Conservation (phyloP, 73 alveolate genomes). For the Tetrahymena elliotti region DNA sequence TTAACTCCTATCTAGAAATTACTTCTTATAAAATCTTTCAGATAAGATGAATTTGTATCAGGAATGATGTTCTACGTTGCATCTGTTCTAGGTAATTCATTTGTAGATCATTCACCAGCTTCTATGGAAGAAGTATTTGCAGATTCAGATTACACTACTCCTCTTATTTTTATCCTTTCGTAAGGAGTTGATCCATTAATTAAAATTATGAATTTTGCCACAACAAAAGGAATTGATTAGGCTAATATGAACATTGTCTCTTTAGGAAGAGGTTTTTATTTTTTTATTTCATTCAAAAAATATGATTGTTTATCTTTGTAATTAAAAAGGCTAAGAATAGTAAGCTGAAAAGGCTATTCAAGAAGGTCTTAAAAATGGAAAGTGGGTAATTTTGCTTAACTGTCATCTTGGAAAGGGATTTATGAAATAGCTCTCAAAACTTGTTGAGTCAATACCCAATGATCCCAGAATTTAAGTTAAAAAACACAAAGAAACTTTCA, state of each 20-base stretch:
- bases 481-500: slow-evolving; percentile 72
- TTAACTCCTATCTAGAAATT: slow-evolving; percentile 67
- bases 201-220: slow-evolving; percentile 9
- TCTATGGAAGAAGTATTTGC: slow-evolving; percentile 74
- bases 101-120: slow-evolving; percentile 69
- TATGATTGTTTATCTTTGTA: neutral
- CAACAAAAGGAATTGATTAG: neutral
- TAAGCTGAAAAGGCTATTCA: slow-evolving; percentile 92
- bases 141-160: slow-evolving; percentile 82
- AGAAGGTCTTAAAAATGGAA: slow-evolving; percentile 88
- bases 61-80: slow-evolving; percentile 71
- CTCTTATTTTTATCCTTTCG: slow-evolving; percentile 57
- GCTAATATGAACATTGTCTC: slow-evolving; percentile 86
- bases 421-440: slow-evolving; percentile 96
- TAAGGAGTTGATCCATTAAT: slow-evolving; percentile 33
- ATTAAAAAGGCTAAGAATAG: slow-evolving; percentile 90
- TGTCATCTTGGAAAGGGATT: slow-evolving; percentile 97
- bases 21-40: slow-evolving; percentile 75
- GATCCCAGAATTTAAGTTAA: slow-evolving; percentile 38
- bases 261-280: slow-evolving; percentile 63
- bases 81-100: slow-evolving; percentile 58
- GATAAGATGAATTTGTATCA: slow-evolving; percentile 76
- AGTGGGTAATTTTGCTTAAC: slow-evolving; percentile 97
- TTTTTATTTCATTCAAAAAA: neutral
- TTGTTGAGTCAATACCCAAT: slow-evolving; percentile 56